Evolutionary conservation across 2,329 filamentous ascomycete genomes (phyloP).

Genomic region (Hypoxylon sp.): DNA sequence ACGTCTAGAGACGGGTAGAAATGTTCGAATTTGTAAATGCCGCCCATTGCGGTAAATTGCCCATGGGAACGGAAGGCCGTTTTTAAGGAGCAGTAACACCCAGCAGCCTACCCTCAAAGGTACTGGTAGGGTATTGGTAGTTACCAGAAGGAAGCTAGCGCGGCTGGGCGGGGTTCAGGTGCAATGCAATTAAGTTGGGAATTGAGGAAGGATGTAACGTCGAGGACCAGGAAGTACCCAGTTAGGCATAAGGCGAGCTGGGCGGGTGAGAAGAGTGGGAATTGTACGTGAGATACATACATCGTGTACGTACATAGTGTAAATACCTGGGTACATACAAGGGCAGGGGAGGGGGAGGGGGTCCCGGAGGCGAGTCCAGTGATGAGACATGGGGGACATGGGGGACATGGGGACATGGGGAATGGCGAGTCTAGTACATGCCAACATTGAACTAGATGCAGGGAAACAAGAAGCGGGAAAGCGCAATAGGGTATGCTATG

Average conservation of each 20-base stretch:
- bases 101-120: slow-evolving; percentile 24
- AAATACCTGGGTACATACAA: slow-evolving; percentile 10
- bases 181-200: slow-evolving; percentile 41
- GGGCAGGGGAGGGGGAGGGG: slow-evolving; percentile 6
- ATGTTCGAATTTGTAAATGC: slow-evolving; percentile 45
- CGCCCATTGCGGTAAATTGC: slow-evolving; percentile 48
- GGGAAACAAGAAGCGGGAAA: no score
- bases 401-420: background rate
- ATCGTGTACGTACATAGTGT: no score
- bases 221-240: slow-evolving; percentile 28
- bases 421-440: slow-evolving; percentile 6
- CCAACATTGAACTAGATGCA: background rate
- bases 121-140: slow-evolving; percentile 37
- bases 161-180: slow-evolving; percentile 45
- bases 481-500: background rate
- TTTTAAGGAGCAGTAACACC: slow-evolving; percentile 41
- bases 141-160: slow-evolving; percentile 43
- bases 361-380: slow-evolving; percentile 29
- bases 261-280: slow-evolving; percentile 2
- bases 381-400: slow-evolving; percentile 12
- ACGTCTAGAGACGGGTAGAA: slow-evolving; percentile 39
- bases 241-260: slow-evolving; percentile 28
- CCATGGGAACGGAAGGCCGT: slow-evolving; percentile 42
- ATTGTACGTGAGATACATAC: slow-evolving; percentile 16
- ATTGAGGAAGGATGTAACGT: slow-evolving; percentile 36